These are phyloP conservation scores for Pseudocercospora fuligena DNA, from an alignment of 2,329 filamentous ascomycete species.

Conservation along the genomic window DNA sequence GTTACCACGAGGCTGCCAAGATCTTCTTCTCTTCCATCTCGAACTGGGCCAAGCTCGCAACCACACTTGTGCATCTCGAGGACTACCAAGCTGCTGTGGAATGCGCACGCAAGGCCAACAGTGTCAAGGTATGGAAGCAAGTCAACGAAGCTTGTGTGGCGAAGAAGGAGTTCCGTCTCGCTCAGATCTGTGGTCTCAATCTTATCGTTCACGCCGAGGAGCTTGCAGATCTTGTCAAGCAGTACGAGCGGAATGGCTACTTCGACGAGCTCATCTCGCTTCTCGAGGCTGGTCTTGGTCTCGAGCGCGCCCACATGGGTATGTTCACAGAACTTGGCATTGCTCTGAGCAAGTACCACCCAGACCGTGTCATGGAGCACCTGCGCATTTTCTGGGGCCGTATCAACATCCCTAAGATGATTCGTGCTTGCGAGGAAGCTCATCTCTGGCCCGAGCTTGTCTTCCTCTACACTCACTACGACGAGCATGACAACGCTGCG, in stretches of 20 bases:
- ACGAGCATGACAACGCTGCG: constrained; percentile 96
- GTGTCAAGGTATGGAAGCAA: constrained; percentile 98
- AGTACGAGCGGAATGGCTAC: constrained; percentile 96
- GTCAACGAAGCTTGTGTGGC: constrained; percentile 94
- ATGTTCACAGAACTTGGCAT: constrained; percentile 96
- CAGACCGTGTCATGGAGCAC: constrained; percentile 96
- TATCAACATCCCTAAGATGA: constrained; percentile 98
- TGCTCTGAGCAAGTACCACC: constrained; percentile 91
- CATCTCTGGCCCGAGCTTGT: constrained; percentile 97
- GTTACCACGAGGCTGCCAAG: constrained; percentile 93
- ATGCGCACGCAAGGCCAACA: constrained; percentile 97
- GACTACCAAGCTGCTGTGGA: constrained; percentile 98
- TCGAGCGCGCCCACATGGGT: constrained; percentile 65
- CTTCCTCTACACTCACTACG: constrained; percentile 97
- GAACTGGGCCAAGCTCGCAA: constrained; percentile 99
- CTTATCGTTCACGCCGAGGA: constrained; percentile 97
- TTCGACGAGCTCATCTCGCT: constrained; percentile 97
- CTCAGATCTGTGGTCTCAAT: constrained; percentile 98
- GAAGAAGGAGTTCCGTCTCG: constrained; percentile 98
- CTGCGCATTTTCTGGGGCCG: constrained; percentile 97
- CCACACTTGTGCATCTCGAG: constrained; percentile 92
- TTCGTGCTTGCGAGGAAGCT: constrained; percentile 88
- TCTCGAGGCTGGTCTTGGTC: constrained; percentile 90
- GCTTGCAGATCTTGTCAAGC: constrained; percentile 86
- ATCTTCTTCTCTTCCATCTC: constrained; percentile 99